A percentile compares a stretch with the other conserved stretches of the same genome.
phyloP scores from a whole-genome alignment of 2,329 filamentous ascomycete genomes.

The Calonectria montana region DNA sequence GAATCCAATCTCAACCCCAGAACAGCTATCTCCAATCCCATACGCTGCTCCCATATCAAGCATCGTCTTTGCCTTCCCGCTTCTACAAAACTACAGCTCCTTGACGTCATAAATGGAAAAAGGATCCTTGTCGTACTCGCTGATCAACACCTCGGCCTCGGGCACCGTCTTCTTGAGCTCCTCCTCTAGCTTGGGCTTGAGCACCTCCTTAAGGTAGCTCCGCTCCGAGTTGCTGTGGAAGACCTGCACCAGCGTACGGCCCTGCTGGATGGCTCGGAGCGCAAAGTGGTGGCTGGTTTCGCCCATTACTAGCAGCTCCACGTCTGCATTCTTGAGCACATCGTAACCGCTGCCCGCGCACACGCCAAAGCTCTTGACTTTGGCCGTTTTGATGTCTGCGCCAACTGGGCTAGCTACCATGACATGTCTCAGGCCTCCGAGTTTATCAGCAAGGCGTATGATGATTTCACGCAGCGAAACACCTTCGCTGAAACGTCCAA shows the following conservation, averaged over 20 bases:
- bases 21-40: not conserved
- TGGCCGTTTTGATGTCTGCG: constrained; percentile 46
- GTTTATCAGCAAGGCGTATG: constrained; percentile 69
- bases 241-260: constrained; percentile 83
- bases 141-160: constrained; percentile 76
- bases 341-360: constrained; percentile 90
- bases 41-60: not conserved
- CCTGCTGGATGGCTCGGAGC: constrained; percentile 84
- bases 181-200: constrained; percentile 73
- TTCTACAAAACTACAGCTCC: constrained; percentile 45
- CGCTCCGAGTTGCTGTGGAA: constrained; percentile 97
- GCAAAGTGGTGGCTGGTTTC: constrained; percentile 96
- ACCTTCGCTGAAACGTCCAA: constrained; percentile 54
- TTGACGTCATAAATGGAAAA: constrained; percentile 78
- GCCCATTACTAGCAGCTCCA: constrained; percentile 89
- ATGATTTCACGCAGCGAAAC: constrained; percentile 58
- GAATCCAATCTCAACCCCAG: constrained; percentile 12
- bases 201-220: constrained; percentile 78
- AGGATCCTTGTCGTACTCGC: constrained; percentile 85
- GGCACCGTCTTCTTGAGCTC: constrained; percentile 63
- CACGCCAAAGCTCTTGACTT: constrained; percentile 79
- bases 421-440: constrained; percentile 71
- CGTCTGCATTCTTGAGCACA: constrained; percentile 75
- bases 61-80: not conserved
- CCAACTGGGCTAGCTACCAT: constrained; percentile 66